These are phyloP conservation scores for Diutina siamensis DNA, from an alignment of 1,139 yeast species.

Conservation along the genomic window DNA sequence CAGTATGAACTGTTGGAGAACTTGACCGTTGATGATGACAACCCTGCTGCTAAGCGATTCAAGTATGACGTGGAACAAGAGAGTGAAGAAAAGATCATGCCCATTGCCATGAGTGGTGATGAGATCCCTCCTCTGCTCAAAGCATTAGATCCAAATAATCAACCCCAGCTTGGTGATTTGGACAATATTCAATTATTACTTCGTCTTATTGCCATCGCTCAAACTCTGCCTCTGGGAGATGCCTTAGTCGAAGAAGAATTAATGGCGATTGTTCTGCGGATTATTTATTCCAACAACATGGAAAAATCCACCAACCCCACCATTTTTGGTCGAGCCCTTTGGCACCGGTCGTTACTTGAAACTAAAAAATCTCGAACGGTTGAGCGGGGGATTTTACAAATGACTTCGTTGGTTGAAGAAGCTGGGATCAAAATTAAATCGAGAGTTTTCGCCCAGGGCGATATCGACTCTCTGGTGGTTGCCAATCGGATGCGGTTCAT, in stretches of 20 bases:
- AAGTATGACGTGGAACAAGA: constrained; percentile 24
- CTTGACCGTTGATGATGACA: constrained; percentile 22
- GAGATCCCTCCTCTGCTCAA: constrained; percentile 48
- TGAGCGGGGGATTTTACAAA: constrained; percentile 87
- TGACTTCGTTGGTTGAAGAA: constrained; percentile 88
- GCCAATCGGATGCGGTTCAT: constrained; percentile 54
- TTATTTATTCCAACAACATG: constrained; percentile 37
- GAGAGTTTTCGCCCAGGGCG: constrained; percentile 43
- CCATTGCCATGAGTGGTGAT: constrained; percentile 50
- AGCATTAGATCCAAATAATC: constrained; percentile 67
- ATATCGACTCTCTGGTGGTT: constrained; percentile 18
- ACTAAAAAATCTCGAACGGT: constrained; percentile 73
- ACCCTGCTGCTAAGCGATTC: constrained; percentile 25
- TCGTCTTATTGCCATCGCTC: constrained; percentile 51
- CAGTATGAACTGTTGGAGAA: constrained; percentile 50
- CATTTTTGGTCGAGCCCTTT: constrained; percentile 68
- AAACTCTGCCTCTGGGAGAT: constrained; percentile 62
- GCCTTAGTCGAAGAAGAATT: constrained; percentile 74
- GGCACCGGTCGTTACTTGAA: constrained; percentile 85
- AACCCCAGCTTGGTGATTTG: constrained; percentile 57
- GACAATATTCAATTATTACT: constrained; percentile 67
- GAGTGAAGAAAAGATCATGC: constrained; percentile 33
- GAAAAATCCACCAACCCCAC: constrained; percentile 53
- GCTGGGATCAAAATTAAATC: constrained; percentile 60
- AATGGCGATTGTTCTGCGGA: constrained; percentile 59